phyloP scores from a whole-genome alignment of 108 stramenopile species.

The Cyclotella sp. region DNA sequence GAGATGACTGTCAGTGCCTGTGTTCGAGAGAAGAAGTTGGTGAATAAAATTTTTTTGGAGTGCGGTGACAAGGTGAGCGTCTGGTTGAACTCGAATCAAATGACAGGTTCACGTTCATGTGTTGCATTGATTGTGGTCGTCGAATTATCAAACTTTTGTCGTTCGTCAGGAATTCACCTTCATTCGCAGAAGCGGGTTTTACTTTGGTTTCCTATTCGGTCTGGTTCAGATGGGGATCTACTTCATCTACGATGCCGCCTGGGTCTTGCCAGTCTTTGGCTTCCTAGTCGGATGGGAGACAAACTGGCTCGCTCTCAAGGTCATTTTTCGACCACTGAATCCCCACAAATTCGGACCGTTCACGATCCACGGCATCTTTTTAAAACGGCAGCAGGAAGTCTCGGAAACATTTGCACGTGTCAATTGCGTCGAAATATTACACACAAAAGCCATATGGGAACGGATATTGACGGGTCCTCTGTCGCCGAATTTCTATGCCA shows the following conservation, averaged over 20 bases:
- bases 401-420: constrained; percentile 79
- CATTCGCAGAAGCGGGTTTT: constrained; percentile 77
- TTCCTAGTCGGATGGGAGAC: constrained; percentile 85
- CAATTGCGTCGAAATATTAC: constrained; percentile 68
- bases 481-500: constrained; percentile 78
- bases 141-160: background rate
- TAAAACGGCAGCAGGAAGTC: constrained; percentile 88
- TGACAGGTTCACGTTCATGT: background rate
- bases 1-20: constrained; percentile 86
- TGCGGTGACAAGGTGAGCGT: constrained; percentile 78
- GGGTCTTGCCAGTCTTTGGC: constrained; percentile 91
- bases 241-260: constrained; percentile 72
- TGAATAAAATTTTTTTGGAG: constrained; percentile 92
- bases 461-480: constrained; percentile 81
- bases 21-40: constrained; percentile 84
- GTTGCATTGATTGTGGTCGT: background rate
- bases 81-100: background rate
- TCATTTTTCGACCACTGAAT: constrained; percentile 86
- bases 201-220: constrained; percentile 91
- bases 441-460: constrained; percentile 68
- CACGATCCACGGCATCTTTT: constrained; percentile 88
- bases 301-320: constrained; percentile 89
- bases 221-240: constrained; percentile 82
- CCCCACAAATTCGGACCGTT: constrained; percentile 67
- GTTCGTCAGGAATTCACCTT: constrained; percentile 61